These are phyloP conservation scores for Gryganskiella cystojenkinii DNA, from an alignment of 192 early-diverging fungal genomes.

Conservation along the genomic window DNA sequence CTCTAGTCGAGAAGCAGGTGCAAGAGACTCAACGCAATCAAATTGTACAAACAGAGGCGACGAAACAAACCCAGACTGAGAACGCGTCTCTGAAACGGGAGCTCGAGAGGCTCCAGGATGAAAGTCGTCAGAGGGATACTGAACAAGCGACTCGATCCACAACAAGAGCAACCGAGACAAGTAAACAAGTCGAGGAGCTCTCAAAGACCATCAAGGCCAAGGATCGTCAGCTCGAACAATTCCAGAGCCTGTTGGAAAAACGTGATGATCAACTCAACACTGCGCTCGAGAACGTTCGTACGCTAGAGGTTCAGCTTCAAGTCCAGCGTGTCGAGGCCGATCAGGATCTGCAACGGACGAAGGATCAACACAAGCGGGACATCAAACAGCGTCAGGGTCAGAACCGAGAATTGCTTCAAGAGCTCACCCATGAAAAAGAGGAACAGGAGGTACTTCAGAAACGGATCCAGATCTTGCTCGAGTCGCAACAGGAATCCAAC, in stretches of 20 bases:
- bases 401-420: slow-evolving; percentile 19
- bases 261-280: slow-evolving; percentile 24
- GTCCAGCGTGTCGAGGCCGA: slow-evolving; percentile 7
- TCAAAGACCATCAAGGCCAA: not conserved
- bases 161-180: too few species aligned
- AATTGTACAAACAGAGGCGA: too few species aligned
- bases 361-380: slow-evolving; percentile 18
- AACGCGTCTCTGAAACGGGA: not conserved
- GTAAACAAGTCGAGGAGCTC: not conserved
- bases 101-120: too few species aligned
- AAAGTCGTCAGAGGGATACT: too few species aligned
- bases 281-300: slow-evolving; percentile 7
- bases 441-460: slow-evolving; percentile 25
- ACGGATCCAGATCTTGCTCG: slow-evolving; percentile 19
- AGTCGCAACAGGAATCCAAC: slow-evolving; percentile 16
- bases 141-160: too few species aligned
- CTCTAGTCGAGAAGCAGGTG: slow-evolving; percentile 4
- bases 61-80: not conserved
- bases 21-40: too few species aligned
- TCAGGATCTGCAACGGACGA: slow-evolving; percentile 1
- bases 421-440: slow-evolving; percentile 4
- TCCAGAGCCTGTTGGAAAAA: slow-evolving; percentile 15
- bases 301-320: slow-evolving; percentile 21
- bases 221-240: slow-evolving; percentile 14
- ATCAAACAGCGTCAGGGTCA: slow-evolving; percentile 1